A percentile compares a stretch with the other conserved stretches of the same genome.
Evolutionary conservation across 2,329 filamentous ascomycete genomes (phyloP).

Genomic region (Cladosporium phlei): DNA sequence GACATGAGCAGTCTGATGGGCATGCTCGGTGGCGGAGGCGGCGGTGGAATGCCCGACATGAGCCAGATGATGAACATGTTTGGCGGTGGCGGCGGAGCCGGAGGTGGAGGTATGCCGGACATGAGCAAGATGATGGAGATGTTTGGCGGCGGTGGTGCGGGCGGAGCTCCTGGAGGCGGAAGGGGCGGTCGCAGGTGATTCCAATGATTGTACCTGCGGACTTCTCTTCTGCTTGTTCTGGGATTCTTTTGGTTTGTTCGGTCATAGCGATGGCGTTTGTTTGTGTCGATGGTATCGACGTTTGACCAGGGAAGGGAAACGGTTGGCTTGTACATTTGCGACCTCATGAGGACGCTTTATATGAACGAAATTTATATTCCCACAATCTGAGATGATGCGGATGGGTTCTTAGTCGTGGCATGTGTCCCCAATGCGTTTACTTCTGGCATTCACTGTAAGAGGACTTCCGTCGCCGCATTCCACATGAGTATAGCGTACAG

Average conservation of each 20-base stretch:
- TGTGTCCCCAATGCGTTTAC: too few species aligned
- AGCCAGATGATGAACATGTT: constrained; percentile 75
- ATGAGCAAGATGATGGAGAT: constrained; percentile 89
- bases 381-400: too few species aligned
- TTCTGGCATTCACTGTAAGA: too few species aligned
- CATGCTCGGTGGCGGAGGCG: constrained; percentile 67
- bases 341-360: too few species aligned
- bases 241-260: background rate
- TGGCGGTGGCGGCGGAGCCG: constrained; percentile 58
- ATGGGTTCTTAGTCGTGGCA: too few species aligned
- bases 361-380: too few species aligned
- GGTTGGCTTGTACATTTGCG: too few species aligned
- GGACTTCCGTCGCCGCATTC: too few species aligned
- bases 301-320: too few species aligned
- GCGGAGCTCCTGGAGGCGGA: constrained; percentile 49
- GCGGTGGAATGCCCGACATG: constrained; percentile 65
- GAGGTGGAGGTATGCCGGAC: constrained; percentile 67
- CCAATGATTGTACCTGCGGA: too few species aligned
- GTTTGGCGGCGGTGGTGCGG: constrained; percentile 61
- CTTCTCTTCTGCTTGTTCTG: background rate
- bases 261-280: constrained; percentile 12
- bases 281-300: too few species aligned
- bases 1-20: constrained; percentile 86
- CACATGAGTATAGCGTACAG: too few species aligned
- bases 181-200: constrained; percentile 1